Percentiles rank a stretch among this genome's conserved stretches.
These are phyloP conservation scores for Umbelopsis sp. DNA, from an alignment of 192 early-diverging fungal species.

Conservation along the genomic window DNA sequence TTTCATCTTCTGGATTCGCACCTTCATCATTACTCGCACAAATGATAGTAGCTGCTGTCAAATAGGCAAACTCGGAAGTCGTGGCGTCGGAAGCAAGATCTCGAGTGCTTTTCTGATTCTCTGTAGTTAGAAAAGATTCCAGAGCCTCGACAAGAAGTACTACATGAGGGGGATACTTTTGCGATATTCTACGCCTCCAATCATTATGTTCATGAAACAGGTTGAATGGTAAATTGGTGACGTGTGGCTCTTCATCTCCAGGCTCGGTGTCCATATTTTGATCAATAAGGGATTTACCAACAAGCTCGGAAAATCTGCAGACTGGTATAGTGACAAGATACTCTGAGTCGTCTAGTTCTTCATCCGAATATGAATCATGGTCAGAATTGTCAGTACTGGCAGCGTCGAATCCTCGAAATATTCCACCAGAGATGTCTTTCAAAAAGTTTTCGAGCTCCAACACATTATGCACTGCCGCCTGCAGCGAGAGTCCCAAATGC, in stretches of 20 bases:
- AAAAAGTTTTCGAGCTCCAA: conserved; percentile 23
- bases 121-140: neutral
- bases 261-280: neutral
- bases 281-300: neutral
- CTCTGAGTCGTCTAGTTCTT: conserved; percentile 35
- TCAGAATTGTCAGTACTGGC: conserved; percentile 16
- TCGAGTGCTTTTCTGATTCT: neutral
- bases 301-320: conserved; percentile 1
- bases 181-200: neutral
- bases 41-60: neutral
- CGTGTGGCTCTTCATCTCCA: neutral
- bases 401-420: conserved; percentile 24
- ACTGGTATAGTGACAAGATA: conserved; percentile 38
- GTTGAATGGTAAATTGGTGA: neutral
- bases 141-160: neutral
- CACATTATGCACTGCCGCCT: conserved; percentile 20
- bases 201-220: neutral
- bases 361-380: conserved; percentile 22
- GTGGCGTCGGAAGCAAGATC: neutral
- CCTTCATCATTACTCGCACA: neutral
- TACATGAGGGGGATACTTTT: conserved; percentile 2
- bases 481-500: conserved; percentile 21
- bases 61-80: neutral
- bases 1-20: neutral
- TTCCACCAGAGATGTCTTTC: conserved; percentile 13